Evolutionary conservation across 1,139 yeast species (phyloP).

Genomic region (Barnettozyma hawaiiensis): DNA sequence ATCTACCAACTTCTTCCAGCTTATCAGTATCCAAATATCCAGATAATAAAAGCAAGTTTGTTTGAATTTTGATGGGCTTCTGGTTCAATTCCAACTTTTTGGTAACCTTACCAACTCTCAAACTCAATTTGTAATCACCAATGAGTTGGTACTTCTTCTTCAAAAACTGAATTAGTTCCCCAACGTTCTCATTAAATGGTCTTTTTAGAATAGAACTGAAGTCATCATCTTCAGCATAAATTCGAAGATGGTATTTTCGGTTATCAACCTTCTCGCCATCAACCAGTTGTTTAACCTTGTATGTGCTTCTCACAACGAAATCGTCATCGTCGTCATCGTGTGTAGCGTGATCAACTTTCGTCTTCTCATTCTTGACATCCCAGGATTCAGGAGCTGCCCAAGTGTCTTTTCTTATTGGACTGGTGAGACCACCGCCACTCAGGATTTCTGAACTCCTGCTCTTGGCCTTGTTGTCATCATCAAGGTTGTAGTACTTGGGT

Average conservation of each 20-base stretch:
- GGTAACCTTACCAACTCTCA: conserved; percentile 73
- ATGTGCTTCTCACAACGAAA: conserved; percentile 26
- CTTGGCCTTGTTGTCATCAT: neutral
- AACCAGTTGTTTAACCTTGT: conserved; percentile 28
- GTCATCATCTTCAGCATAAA: conserved; percentile 75
- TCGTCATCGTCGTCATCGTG: conserved; percentile 32
- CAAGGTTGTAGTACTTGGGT: neutral
- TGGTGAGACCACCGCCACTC: neutral
- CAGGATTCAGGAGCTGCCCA: conserved; percentile 79
- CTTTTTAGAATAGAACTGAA: conserved; percentile 70
- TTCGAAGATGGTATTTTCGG: conserved; percentile 44
- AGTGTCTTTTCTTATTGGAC: conserved; percentile 26
- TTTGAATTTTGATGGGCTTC: conserved; percentile 73
- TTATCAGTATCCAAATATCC: conserved; percentile 80
- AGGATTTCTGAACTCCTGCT: neutral
- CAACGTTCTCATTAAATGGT: conserved; percentile 69
- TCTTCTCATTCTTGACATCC: conserved; percentile 52
- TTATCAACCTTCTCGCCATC: conserved; percentile 22
- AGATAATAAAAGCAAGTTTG: conserved; percentile 63
- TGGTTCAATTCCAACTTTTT: conserved; percentile 71
- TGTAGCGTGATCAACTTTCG: conserved; percentile 4
- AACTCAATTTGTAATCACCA: conserved; percentile 74
- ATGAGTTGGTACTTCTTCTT: conserved; percentile 74
- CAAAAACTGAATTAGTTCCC: conserved; percentile 61
- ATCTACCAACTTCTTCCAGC: conserved; percentile 75